phyloP scores from a whole-genome alignment of 1,284 basidiomycete species.

The Apiotrichum montevideense region DNA sequence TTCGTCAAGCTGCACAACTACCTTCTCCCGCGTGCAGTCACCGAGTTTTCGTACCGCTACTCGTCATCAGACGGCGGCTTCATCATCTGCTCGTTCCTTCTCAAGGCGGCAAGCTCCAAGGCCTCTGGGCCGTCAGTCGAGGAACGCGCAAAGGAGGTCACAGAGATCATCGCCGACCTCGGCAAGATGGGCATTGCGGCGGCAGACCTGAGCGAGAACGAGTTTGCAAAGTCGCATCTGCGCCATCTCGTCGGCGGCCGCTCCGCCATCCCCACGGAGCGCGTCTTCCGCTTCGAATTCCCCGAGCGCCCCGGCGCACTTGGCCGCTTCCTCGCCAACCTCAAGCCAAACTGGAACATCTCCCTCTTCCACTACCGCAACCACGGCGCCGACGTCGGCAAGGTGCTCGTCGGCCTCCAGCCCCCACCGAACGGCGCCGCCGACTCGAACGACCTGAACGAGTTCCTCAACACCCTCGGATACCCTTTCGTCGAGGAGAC shows the following conservation, averaged over 20 bases:
- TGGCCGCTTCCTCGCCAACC: slow-evolving; percentile 74
- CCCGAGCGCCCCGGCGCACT: slow-evolving; percentile 91
- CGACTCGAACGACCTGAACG: slow-evolving; percentile 57
- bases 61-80: slow-evolving; percentile 59
- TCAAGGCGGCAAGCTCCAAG: slow-evolving; percentile 53
- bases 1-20: slow-evolving; percentile 81
- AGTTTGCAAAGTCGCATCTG: slow-evolving; percentile 90
- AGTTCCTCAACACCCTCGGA: slow-evolving; percentile 69
- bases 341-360: slow-evolving; percentile 88
- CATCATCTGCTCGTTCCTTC: slow-evolving; percentile 78
- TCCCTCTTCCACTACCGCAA: slow-evolving; percentile 96
- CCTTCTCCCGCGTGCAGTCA: slow-evolving; percentile 85
- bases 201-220: slow-evolving; percentile 86
- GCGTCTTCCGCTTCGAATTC: slow-evolving; percentile 94
- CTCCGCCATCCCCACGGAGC: slow-evolving; percentile 69
- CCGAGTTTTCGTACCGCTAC: slow-evolving; percentile 96
- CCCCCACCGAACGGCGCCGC: slow-evolving; percentile 61
- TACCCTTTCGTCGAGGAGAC: slow-evolving; percentile 94
- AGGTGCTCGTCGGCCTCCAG: slow-evolving; percentile 87
- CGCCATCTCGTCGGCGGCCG: slow-evolving; percentile 91
- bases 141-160: slow-evolving; percentile 62
- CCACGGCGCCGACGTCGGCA: slow-evolving; percentile 89
- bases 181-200: slow-evolving; percentile 68
- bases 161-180: slow-evolving; percentile 59
- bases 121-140: slow-evolving; percentile 44